These are phyloP conservation scores for Penicillium pancosmium DNA, from an alignment of 495 filamentous ascomycete species.

Conservation along the genomic window DNA sequence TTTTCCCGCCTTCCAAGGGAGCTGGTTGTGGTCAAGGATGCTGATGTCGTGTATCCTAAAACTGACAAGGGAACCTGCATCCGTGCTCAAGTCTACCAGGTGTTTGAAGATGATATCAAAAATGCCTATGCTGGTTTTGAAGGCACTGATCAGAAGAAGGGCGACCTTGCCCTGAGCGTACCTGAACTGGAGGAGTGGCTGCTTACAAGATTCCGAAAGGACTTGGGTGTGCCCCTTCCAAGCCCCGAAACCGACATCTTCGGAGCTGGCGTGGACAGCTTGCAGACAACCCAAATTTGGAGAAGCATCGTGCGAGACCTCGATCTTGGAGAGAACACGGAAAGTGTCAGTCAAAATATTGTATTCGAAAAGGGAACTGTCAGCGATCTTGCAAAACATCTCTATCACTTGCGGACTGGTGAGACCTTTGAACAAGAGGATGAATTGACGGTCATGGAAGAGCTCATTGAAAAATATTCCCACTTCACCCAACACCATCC, in stretches of 20 bases:
- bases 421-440: conserved; percentile 26
- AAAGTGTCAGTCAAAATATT: conserved; percentile 46
- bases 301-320: conserved; percentile 36
- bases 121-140: conserved; percentile 42
- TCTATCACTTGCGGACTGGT: conserved; percentile 28
- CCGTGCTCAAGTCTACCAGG: conserved; percentile 54
- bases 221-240: conserved; percentile 24
- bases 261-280: conserved; percentile 55
- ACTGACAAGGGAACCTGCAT: conserved; percentile 62
- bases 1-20: conserved; percentile 58
- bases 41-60: conserved; percentile 47
- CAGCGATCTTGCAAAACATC: conserved; percentile 33
- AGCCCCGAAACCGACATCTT: conserved; percentile 54
- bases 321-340: conserved; percentile 29
- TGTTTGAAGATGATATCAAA: conserved; percentile 53
- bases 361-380: conserved; percentile 52
- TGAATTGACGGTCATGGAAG: conserved; percentile 33
- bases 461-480: conserved; percentile 45
- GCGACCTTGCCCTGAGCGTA: conserved; percentile 19
- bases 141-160: conserved; percentile 24
- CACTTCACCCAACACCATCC: conserved; percentile 39
- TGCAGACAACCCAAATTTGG: conserved; percentile 55
- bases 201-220: conserved; percentile 27
- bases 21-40: conserved; percentile 50
- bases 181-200: conserved; percentile 32